These are phyloP conservation scores for Tetrapisispora nanseiensis DNA, from an alignment of 805 yeast species.

Conservation along the genomic window DNA sequence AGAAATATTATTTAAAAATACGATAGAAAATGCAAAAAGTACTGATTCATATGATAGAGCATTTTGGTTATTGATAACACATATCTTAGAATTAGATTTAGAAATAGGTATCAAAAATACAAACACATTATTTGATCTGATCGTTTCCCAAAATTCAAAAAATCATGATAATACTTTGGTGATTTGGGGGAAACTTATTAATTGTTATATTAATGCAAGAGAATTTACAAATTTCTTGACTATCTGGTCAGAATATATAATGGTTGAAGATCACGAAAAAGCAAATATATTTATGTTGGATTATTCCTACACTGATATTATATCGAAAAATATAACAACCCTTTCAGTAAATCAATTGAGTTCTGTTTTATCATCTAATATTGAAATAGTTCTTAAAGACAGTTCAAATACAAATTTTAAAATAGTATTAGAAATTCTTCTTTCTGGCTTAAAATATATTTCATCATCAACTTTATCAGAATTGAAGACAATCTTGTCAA, in stretches of 20 bases:
- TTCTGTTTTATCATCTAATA: conserved; percentile 16
- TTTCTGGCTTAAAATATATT: conserved; percentile 34
- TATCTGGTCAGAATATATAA: conserved; percentile 36
- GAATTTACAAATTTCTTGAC: conserved; percentile 42
- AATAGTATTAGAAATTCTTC: conserved; percentile 25
- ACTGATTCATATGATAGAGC: conserved; percentile 7
- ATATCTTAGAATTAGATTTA: conserved; percentile 44
- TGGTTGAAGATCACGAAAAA: conserved; percentile 27
- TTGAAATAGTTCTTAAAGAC: conserved; percentile 6
- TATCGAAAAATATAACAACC: conserved; percentile 34
- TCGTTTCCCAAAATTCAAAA: conserved; percentile 6
- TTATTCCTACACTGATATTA: conserved; percentile 26
- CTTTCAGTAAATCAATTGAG: conserved; percentile 41
- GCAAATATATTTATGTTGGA: conserved; percentile 12
- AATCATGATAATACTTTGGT: conserved; percentile 3
- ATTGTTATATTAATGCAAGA: conserved; percentile 47
- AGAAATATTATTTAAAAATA: conserved; percentile 16
- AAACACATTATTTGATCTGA: conserved; percentile 8
- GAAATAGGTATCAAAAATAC: conserved; percentile 45
- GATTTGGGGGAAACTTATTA: conserved; percentile 30
- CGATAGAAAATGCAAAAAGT: conserved; percentile 5
- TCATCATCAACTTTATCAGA: conserved; percentile 23
- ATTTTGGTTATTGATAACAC: conserved; percentile 39
- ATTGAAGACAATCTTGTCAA: conserved; percentile 15
- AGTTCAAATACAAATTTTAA: conserved; percentile 7